Evolutionary conservation across 2,329 filamentous ascomycete species (phyloP).

Genomic region (Xylaria digitata): DNA sequence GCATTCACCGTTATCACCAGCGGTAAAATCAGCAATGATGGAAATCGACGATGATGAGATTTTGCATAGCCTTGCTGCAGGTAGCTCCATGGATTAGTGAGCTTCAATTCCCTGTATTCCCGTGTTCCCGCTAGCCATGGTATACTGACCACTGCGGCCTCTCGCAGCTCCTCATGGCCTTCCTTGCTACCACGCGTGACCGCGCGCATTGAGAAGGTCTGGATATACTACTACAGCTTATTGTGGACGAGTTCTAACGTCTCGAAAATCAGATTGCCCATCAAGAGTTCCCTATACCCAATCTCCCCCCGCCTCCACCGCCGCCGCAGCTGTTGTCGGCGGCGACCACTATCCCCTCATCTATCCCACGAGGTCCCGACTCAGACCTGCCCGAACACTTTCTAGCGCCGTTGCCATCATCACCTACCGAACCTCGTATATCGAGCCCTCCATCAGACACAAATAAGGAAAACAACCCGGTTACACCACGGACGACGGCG

Average conservation of each 20-base stretch:
- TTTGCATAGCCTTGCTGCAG: constrained; percentile 61
- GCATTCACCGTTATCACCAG: background rate
- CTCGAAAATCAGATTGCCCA: constrained; percentile 71
- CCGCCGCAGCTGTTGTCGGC: constrained; percentile 32
- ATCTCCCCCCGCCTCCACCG: constrained; percentile 58
- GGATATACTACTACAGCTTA: constrained; percentile 36
- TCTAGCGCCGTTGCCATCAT: constrained; percentile 59
- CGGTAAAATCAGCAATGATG: constrained; percentile 56
- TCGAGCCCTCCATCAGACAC: constrained; percentile 64
- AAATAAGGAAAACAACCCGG: constrained; percentile 72
- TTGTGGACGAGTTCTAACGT: constrained; percentile 22
- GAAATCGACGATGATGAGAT: constrained; percentile 67
- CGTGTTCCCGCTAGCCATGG: constrained; percentile 10
- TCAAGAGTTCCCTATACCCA: constrained; percentile 79
- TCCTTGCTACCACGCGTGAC: constrained; percentile 53
- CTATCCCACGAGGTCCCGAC: constrained; percentile 52
- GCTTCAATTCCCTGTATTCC: constrained; percentile 40
- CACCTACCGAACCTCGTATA: constrained; percentile 54
- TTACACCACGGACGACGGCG: constrained; percentile 34
- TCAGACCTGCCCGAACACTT: constrained; percentile 55
- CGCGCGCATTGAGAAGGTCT: constrained; percentile 63
- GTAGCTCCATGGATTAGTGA: constrained; percentile 67
- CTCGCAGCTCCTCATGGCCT: constrained; percentile 53
- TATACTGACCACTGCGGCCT: constrained; percentile 41
- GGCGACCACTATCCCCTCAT: constrained; percentile 43